Evolutionary conservation across 495 filamentous ascomycete genomes (phyloP).

Genomic region (Penicillium alfredii): DNA sequence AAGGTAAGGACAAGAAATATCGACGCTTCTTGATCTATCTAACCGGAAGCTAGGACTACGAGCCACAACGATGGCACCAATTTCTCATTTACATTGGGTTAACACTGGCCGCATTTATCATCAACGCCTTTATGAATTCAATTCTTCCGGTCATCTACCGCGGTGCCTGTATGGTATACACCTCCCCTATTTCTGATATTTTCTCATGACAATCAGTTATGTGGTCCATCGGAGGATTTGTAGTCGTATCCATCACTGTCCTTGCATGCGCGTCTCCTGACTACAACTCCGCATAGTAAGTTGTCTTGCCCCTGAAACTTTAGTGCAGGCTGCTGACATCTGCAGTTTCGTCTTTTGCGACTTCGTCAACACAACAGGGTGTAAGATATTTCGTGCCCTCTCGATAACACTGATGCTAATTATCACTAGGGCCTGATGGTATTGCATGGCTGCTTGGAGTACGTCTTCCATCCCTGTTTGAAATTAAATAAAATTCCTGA

Average conservation of each 20-base stretch:
- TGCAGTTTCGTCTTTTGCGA: constrained; percentile 51
- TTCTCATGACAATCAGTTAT: no score
- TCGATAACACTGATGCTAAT: constrained; percentile 9
- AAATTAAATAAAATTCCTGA: constrained; percentile 5
- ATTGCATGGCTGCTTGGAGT: constrained; percentile 54
- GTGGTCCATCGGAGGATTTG: constrained; percentile 61
- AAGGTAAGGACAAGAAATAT: constrained; percentile 17
- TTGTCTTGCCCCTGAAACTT: constrained; percentile 28
- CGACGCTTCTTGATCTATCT: background rate
- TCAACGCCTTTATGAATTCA: constrained; percentile 62
- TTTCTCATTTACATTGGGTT: constrained; percentile 64
- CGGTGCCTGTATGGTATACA: constrained; percentile 31
- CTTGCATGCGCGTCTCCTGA: constrained; percentile 54
- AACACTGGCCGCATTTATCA: constrained; percentile 51
- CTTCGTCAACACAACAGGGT: constrained; percentile 54
- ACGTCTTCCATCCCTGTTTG: constrained; percentile 2
- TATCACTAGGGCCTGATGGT: constrained; percentile 46
- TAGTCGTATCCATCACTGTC: constrained; percentile 59
- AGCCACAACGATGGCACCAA: constrained; percentile 57
- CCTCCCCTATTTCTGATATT: no score
- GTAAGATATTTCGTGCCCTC: constrained; percentile 7
- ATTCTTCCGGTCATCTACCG: constrained; percentile 59
- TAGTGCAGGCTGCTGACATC: constrained; percentile 34
- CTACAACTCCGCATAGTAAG: constrained; percentile 53
- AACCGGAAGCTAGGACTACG: constrained; percentile 34